Percentiles rank a stretch among this genome's conserved stretches.
These are phyloP conservation scores for Penicillium simplicissimum DNA, from an alignment of 495 filamentous ascomycete species.

Conservation along the genomic window DNA sequence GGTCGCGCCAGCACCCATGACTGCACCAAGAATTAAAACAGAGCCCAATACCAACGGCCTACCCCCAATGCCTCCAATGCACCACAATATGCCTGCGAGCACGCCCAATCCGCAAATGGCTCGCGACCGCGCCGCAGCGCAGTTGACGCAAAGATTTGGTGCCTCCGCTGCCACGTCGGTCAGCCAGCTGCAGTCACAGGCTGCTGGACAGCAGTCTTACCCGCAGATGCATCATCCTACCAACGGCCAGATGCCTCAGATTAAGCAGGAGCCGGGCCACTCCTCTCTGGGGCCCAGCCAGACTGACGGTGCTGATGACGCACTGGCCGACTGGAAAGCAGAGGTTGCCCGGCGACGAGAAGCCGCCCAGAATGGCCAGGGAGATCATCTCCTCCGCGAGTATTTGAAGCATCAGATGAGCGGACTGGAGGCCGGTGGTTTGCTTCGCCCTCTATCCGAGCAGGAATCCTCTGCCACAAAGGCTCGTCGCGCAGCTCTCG, in stretches of 20 bases:
- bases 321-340: conserved; percentile 56
- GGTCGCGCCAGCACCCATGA: conserved; percentile 27
- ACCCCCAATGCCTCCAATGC: conserved; percentile 42
- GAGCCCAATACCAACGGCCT: conserved; percentile 65
- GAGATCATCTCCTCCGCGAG: conserved; percentile 43
- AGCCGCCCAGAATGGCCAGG: conserved; percentile 63
- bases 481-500: conserved; percentile 16
- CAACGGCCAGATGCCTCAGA: conserved; percentile 47
- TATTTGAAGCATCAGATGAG: conserved; percentile 57
- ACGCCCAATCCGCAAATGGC: conserved; percentile 53
- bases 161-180: conserved; percentile 68
- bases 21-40: conserved; percentile 63
- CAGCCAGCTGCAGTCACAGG: conserved; percentile 59
- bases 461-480: conserved; percentile 29
- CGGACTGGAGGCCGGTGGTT: conserved; percentile 74
- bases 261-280: conserved; percentile 51
- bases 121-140: conserved; percentile 64
- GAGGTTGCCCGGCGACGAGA: conserved; percentile 55
- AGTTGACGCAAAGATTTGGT: conserved; percentile 71
- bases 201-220: conserved; percentile 44
- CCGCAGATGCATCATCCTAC: conserved; percentile 43
- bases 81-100: conserved; percentile 37
- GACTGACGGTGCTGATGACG: conserved; percentile 69
- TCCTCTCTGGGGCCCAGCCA: conserved; percentile 56
- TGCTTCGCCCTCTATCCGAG: conserved; percentile 67